These are phyloP conservation scores for Linnemannia exigua DNA, from an alignment of 192 early-diverging fungal species.

Conservation along the genomic window DNA sequence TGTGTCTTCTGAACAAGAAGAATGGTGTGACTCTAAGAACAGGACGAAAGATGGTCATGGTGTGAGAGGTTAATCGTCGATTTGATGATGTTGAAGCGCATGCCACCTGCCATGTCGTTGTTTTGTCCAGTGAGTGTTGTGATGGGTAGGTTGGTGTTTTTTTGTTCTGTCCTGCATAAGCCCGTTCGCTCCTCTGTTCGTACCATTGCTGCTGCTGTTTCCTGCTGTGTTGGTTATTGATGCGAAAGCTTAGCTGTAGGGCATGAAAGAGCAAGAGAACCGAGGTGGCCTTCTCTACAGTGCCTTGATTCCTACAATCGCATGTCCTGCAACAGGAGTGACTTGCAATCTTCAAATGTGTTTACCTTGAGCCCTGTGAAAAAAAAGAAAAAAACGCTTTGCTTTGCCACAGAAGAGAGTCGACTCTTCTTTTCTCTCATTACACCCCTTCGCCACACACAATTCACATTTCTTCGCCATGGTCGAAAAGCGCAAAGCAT, in stretches of 20 bases:
- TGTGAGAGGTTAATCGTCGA: background rate
- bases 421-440: background rate
- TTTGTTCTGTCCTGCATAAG: background rate
- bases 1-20: slow-evolving; percentile 51
- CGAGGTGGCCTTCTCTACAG: background rate
- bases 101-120: background rate
- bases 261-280: background rate
- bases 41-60: background rate
- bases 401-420: too few species aligned
- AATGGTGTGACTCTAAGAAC: slow-evolving; percentile 51
- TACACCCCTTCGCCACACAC: background rate
- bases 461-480: background rate
- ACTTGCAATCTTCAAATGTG: background rate
- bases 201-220: background rate
- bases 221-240: background rate
- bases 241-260: background rate
- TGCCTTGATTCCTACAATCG: background rate
- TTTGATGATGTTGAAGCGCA: background rate
- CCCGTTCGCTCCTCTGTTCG: too few species aligned
- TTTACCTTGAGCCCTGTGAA: background rate
- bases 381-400: slow-evolving; percentile 13
- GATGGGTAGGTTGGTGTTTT: background rate
- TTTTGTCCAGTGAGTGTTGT: background rate
- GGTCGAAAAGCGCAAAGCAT: slow-evolving; percentile 34
- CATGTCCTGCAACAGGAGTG: background rate